phyloP scores from a whole-genome alignment of 768 basidiomycete genomes.

The Lenzites betulinus region DNA sequence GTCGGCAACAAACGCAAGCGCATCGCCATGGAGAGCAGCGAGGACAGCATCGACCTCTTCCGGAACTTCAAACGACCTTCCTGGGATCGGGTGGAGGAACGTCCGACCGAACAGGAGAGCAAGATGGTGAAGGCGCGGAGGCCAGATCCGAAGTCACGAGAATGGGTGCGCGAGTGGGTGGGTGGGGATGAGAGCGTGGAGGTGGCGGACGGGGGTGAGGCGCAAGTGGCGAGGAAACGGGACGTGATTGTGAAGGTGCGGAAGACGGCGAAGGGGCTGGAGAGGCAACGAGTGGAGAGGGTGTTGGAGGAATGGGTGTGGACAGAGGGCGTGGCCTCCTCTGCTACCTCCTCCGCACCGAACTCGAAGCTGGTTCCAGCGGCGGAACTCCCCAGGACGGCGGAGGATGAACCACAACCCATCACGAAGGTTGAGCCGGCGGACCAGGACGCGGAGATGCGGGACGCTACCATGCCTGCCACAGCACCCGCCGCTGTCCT shows the following conservation, averaged over 20 bases:
- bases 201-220: slow-evolving; percentile 30
- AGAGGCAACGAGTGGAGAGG: slow-evolving; percentile 73
- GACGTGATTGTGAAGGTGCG: slow-evolving; percentile 62
- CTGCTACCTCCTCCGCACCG: slow-evolving; percentile 7
- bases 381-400: not conserved
- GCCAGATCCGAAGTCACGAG: slow-evolving; percentile 39
- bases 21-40: slow-evolving; percentile 18
- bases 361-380: not conserved
- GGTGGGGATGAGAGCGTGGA: slow-evolving; percentile 28
- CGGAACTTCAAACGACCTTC: slow-evolving; percentile 66
- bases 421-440: slow-evolving; percentile 3
- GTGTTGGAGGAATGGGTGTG: slow-evolving; percentile 70
- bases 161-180: slow-evolving; percentile 43
- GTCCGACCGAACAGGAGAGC: slow-evolving; percentile 44
- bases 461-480: too few relatives aligned
- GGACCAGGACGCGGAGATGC: slow-evolving; percentile 13
- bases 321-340: slow-evolving; percentile 27
- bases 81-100: slow-evolving; percentile 60
- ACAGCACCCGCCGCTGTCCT: not conserved
- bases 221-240: slow-evolving; percentile 45
- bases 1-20: slow-evolving; percentile 34
- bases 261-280: slow-evolving; percentile 55
- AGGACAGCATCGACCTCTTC: slow-evolving; percentile 40
- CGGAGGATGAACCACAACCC: not conserved
- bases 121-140: slow-evolving; percentile 40